Conservation (phyloP, 1,284 basidiomycete genomes). For the Cryptococcus neoformans region DNA sequence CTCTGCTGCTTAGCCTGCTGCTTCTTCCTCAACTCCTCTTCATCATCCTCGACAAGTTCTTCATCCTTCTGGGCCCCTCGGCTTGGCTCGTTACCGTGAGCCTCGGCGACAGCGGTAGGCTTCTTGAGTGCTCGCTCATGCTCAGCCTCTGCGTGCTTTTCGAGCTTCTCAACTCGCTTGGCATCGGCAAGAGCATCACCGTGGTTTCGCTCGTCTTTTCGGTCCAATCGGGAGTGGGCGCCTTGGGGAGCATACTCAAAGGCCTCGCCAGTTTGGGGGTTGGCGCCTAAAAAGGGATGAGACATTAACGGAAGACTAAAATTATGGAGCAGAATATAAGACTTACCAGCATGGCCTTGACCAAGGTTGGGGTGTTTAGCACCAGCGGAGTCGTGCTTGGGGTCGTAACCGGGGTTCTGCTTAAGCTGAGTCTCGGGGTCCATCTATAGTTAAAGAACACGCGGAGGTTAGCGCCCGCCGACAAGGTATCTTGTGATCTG, state of each 20-base stretch:
- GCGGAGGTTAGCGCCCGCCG: neutral
- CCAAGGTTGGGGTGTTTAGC: slow-evolving; percentile 24
- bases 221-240: slow-evolving; percentile 34
- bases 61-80: slow-evolving; percentile 34
- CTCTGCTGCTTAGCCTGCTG: slow-evolving; percentile 32
- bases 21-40: slow-evolving; percentile 27
- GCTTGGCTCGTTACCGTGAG: slow-evolving; percentile 37
- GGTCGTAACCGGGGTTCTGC: slow-evolving; percentile 15
- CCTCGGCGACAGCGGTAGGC: slow-evolving; percentile 31
- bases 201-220: slow-evolving; percentile 32
- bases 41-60: slow-evolving; percentile 33
- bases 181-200: slow-evolving; percentile 33
- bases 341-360: slow-evolving; percentile 14
- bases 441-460: neutral
- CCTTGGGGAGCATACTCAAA: slow-evolving; percentile 28
- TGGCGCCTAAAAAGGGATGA: slow-evolving; percentile 14
- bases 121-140: slow-evolving; percentile 22
- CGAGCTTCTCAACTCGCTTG: slow-evolving; percentile 21
- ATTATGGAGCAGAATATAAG: neutral
- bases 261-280: slow-evolving; percentile 32
- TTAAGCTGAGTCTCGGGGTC: slow-evolving; percentile 8
- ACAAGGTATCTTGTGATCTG: neutral
- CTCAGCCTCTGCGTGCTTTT: slow-evolving; percentile 22
- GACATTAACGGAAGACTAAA: neutral
- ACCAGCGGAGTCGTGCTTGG: slow-evolving; percentile 23